A percentile compares a stretch with the other conserved stretches of the same genome.
phyloP scores from a whole-genome alignment of 768 basidiomycete species.

The Mrakia hoshinonis region DNA sequence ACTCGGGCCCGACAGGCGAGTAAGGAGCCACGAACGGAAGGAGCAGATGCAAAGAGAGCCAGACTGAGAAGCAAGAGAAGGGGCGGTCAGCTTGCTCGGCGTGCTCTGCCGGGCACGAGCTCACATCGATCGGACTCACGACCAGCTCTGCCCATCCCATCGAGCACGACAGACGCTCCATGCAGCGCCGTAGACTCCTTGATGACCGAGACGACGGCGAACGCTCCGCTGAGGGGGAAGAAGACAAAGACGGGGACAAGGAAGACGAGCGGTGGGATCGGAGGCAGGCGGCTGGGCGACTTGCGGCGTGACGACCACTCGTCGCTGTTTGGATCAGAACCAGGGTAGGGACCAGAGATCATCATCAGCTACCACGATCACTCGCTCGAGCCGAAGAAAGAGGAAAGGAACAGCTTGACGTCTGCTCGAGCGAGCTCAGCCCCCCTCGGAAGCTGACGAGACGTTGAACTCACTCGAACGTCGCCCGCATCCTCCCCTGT shows the following conservation, averaged over 20 bases:
- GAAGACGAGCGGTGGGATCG: slow-evolving; percentile 1
- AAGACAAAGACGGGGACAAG: slow-evolving; percentile 2
- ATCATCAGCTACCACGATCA: too few species aligned
- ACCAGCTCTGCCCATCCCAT: slow-evolving; percentile 5
- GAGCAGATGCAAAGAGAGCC: not conserved
- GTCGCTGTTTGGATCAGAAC: not conserved
- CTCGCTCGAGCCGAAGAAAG: too few species aligned
- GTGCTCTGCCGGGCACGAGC: not conserved
- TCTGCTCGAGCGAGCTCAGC: too few species aligned
- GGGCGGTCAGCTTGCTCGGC: not conserved
- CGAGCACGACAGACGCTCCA: not conserved
- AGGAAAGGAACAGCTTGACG: too few species aligned
- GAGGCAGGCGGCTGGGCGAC: not conserved
- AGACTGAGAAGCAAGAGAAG: not conserved
- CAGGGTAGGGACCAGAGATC: not conserved
- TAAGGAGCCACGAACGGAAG: slow-evolving; percentile 4
- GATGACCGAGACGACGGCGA: not conserved
- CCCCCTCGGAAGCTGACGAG: too few species aligned
- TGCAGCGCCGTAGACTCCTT: not conserved
- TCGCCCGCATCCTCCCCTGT: not conserved
- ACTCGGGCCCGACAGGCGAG: not conserved
- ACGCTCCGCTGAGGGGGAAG: not conserved
- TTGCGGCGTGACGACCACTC: not conserved
- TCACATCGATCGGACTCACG: too few species aligned
- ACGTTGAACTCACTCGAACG: not conserved